phyloP scores from a whole-genome alignment of 257 asterid genomes.

The Agastache rugosa region DNA sequence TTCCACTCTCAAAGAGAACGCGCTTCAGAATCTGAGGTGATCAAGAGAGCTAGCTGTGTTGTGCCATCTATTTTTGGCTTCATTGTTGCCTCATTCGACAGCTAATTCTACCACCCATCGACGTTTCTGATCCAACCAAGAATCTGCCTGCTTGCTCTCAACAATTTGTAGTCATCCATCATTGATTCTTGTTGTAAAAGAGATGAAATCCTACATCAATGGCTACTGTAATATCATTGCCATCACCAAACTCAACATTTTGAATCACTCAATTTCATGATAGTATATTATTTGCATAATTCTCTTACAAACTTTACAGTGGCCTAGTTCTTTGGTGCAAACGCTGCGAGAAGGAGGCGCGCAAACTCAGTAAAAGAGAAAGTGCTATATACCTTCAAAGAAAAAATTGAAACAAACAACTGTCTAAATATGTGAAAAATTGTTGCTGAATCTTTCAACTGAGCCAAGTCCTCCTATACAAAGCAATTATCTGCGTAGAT shows the following conservation, averaged over 20 bases:
- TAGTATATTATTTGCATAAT: background rate
- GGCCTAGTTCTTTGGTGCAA: background rate
- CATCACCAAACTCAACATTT: background rate
- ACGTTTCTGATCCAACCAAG: conserved; percentile 15
- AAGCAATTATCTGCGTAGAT: background rate
- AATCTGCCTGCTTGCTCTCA: conserved; percentile 16
- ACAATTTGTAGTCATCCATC: background rate
- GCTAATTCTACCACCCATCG: background rate
- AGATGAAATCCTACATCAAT: background rate
- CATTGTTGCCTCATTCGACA: background rate
- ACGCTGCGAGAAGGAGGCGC: background rate
- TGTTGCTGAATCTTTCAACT: conserved; percentile 15
- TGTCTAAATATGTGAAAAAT: conserved; percentile 15
- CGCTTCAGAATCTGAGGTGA: background rate
- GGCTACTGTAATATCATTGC: background rate
- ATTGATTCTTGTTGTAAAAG: conserved; percentile 25
- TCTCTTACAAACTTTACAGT: background rate
- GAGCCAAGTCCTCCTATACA: conserved; percentile 37
- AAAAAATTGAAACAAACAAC: conserved; percentile 19
- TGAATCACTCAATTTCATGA: background rate
- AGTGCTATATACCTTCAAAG: conserved; percentile 10
- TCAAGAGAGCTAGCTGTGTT: background rate
- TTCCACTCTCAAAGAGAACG: background rate
- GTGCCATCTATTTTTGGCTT: conserved; percentile 20
- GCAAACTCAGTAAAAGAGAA: conserved; percentile 14